Evolutionary conservation across 768 basidiomycete genomes (phyloP), one percentile per base, ranked within the genome.

Genomic region (Termitomyces heimii): DNA sequence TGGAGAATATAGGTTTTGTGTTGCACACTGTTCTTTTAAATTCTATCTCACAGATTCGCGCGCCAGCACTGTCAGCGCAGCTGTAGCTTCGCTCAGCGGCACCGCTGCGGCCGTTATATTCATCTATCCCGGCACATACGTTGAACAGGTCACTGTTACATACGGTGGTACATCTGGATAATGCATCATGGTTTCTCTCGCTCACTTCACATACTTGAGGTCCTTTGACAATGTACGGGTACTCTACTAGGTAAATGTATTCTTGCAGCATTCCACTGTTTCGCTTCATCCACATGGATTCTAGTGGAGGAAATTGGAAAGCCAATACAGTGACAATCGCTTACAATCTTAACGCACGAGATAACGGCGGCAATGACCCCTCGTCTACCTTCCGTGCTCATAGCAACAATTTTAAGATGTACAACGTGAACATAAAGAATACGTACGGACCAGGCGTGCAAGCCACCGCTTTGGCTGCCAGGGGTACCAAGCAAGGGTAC

Each of bases 291-390:
- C 28, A 45, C 22, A 37, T 46, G 29, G 22, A 16, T 22, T 13
- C 18, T 37, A 67, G 67, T 39, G 64, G 63, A 7, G 61, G 63
- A 13, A 56, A 55, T 13, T 68, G 63, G 40, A 67, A 68, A 45
- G 55, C 61, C 28, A 67, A 69, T 40, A 58, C 58, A 24, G 68
- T 65, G 37, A 67, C 64, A 16, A 65, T 69, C 7, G 63, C 66
- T 8, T 58, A 69, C 44, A 69, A 69, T 31, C 54, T 69, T 35
- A 67, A 69, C 26, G 67, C 68, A 4, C 63, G 60, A 37, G 67
- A 67, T 46, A 63, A 67, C 35, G 67, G 67, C 12, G 67, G 67
- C 44, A 67, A 68, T 44, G 67, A 68, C 29, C 60, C 65, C 4
- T 67, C 65, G 43, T 65, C 67, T 5, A 68, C 67, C 29, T 59